These are phyloP conservation scores for Lentinula novae-zelandiae DNA, from an alignment of 1,284 basidiomycete genomes.

Conservation along the genomic window DNA sequence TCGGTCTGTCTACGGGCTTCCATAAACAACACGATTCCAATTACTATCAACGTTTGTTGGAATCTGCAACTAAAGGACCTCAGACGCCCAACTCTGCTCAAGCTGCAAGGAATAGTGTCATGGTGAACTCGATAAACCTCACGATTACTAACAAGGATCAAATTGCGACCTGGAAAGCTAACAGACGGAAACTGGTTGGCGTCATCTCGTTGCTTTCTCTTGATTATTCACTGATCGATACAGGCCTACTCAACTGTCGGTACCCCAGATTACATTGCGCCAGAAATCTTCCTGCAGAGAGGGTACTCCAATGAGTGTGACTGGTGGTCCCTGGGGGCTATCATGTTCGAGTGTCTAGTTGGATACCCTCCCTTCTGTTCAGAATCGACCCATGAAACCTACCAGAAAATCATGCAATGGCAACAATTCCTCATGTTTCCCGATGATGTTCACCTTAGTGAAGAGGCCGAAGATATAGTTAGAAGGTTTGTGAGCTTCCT, in stretches of 20 bases:
- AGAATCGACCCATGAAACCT: constrained; percentile 98
- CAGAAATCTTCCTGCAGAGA: constrained; percentile 96
- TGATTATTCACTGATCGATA: not conserved
- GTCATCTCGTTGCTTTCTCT: not conserved
- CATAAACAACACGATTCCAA: constrained; percentile 92
- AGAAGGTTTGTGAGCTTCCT: constrained; percentile 47
- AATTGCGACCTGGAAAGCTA: constrained; percentile 99
- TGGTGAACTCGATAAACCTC: constrained; percentile 88
- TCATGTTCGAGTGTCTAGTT: constrained; percentile 98
- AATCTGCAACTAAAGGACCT: constrained; percentile 35
- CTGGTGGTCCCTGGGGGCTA: constrained; percentile 97
- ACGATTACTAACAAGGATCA: constrained; percentile 89
- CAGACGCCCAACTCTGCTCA: constrained; percentile 32
- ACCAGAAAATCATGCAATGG: constrained; percentile 98
- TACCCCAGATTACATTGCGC: constrained; percentile 98
- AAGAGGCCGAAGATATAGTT: constrained; percentile 92
- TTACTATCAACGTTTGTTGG: constrained; percentile 82
- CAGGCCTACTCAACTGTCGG: constrained; percentile 99
- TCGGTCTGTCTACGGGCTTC: constrained; percentile 92
- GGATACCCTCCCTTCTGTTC: constrained; percentile 97
- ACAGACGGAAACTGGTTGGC: constrained; percentile 87
- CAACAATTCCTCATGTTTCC: constrained; percentile 85
- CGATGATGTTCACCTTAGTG: constrained; percentile 92
- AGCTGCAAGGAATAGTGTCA: constrained; percentile 71
- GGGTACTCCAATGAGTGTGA: constrained; percentile 95